Conservation (phyloP, 768 basidiomycete genomes). For the Pholiota molesta region DNA sequence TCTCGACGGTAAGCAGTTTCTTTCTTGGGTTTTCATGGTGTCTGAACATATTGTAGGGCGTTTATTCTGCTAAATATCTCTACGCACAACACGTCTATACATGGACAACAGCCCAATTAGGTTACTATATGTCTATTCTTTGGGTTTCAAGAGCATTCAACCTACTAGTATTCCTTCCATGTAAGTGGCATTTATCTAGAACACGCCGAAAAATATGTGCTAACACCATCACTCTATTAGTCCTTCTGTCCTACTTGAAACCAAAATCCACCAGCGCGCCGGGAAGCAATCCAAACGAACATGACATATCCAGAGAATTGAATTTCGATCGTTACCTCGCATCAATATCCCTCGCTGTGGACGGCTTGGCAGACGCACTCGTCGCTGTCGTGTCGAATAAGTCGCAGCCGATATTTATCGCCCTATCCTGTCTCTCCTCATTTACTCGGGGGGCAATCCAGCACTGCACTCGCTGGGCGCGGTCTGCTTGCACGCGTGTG, state of each 20-base stretch:
- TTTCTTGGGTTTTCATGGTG: neutral
- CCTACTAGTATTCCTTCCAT: slow-evolving; percentile 67
- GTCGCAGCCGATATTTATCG: slow-evolving; percentile 57
- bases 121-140: slow-evolving; percentile 75
- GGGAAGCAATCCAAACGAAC: slow-evolving; percentile 33
- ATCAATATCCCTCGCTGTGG: slow-evolving; percentile 65
- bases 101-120: slow-evolving; percentile 70
- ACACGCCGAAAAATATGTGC: neutral
- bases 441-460: slow-evolving; percentile 74
- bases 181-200: slow-evolving; percentile 40
- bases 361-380: slow-evolving; percentile 64
- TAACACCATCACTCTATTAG: slow-evolving; percentile 32
- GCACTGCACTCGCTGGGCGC: slow-evolving; percentile 73
- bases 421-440: slow-evolving; percentile 61
- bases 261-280: slow-evolving; percentile 38
- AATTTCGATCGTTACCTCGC: slow-evolving; percentile 72
- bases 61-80: slow-evolving; percentile 77
- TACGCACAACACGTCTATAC: slow-evolving; percentile 74
- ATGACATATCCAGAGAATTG: slow-evolving; percentile 60
- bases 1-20: slow-evolving; percentile 59
- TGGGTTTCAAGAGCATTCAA: slow-evolving; percentile 68
- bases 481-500: slow-evolving; percentile 61
- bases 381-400: slow-evolving; percentile 57
- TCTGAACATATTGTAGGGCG: slow-evolving; percentile 43
- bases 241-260: slow-evolving; percentile 66